These are phyloP conservation scores for Hypoxylon sp. DNA, from an alignment of 2,329 filamentous ascomycete genomes.

Conservation along the genomic window DNA sequence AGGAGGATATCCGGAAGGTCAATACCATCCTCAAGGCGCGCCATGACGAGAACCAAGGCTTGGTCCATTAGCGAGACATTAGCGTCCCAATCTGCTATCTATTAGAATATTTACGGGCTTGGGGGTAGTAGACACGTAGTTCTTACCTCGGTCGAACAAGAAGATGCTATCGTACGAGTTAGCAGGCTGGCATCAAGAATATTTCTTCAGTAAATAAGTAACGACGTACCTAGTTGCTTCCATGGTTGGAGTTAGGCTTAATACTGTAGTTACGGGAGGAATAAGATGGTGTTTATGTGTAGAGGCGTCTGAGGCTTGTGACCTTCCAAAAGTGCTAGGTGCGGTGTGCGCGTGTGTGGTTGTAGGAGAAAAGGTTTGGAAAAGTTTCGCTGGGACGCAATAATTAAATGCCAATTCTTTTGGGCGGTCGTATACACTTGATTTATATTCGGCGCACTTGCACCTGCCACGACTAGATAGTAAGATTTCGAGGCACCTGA, in stretches of 20 bases:
- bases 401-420: not conserved
- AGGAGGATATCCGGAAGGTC: not conserved
- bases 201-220: too few relatives aligned
- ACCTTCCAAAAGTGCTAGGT: too few relatives aligned
- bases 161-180: constrained; percentile 1
- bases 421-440: not conserved
- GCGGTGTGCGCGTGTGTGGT: not conserved
- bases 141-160: constrained; percentile 1
- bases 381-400: not conserved
- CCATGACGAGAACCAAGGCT: not conserved
- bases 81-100: not conserved
- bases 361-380: not conserved
- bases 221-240: not conserved
- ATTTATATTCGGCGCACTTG: not conserved
- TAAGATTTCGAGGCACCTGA: not conserved
- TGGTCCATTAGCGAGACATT: not conserved
- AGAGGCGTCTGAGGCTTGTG: too few relatives aligned
- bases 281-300: not conserved
- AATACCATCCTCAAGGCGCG: not conserved
- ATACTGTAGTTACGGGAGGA: not conserved
- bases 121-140: not conserved
- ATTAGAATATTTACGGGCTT: not conserved
- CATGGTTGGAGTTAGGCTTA: not conserved
- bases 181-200: not conserved
- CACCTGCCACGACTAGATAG: not conserved